Base-by-base conservation (phyloP, 371 early-diverging fungal species). In the Mortierella sp. region DNA sequence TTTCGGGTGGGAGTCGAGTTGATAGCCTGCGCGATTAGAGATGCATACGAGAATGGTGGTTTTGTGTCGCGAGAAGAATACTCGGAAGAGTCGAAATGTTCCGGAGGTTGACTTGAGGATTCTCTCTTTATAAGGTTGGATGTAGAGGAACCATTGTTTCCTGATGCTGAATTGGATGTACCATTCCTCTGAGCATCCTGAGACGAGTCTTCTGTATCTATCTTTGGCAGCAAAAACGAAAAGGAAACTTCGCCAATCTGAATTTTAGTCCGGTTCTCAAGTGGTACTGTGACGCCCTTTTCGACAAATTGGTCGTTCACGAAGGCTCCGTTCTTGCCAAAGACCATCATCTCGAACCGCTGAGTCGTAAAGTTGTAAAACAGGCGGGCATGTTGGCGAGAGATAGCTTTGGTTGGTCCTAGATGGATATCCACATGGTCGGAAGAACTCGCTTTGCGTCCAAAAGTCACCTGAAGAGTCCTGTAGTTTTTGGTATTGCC, bases 11-110 rank as follows among this genome's bases (percentile, higher is more conserved):
- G 77, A 0, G 91, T 90, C 10, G 94, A 91, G 63, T 90, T 91
- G 68, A 97, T 94, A 8, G 97, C 97, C 76, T 96, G 92, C 1
- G 95, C 94, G 52, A 97, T 96, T 58, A 97, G 86, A 4, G 94
- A 88, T 7, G 97, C 95, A 70, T 97, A 97, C 4, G 96, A 95
- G 74, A 88, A 94, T 3, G 94, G 92, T 0, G 96, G 97, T 67
- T 96, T 96, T n/a, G 77, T 76, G 58, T 84, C 82, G 67, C 67
- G 66, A 3, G 82, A 84, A 16, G 80, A 73, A 50, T 84, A 81
- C 32, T 80, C 76, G 6, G 84, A 70, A 0, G 72, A 64, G 40
- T 80, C 84, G 21, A 77, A 65, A 10, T 45, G 70, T 33, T 80
- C 43, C 22, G 6, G 58, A 22, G 24, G 47, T 33, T 1, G 38